Evolutionary conservation across 1,284 basidiomycete species (phyloP).

Genomic region (Fomitopsis betulina): DNA sequence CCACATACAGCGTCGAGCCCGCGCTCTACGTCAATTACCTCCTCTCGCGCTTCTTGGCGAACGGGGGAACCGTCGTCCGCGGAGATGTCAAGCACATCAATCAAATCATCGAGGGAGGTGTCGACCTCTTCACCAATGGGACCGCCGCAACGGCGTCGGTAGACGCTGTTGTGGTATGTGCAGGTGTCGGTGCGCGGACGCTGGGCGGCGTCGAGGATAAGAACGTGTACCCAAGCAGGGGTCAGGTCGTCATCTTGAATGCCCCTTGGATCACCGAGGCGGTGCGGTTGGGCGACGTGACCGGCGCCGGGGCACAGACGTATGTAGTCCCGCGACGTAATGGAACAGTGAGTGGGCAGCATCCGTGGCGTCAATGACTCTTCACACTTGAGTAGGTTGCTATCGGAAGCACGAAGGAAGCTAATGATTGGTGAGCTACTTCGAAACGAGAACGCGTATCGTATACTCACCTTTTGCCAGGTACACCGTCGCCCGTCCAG

Average conservation of each 20-base stretch:
- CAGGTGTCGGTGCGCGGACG: not conserved
- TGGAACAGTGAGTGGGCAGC: conserved; percentile 50
- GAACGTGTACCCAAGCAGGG: not conserved
- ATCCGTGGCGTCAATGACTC: not conserved
- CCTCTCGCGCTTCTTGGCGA: not conserved
- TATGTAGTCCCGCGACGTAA: conserved; percentile 65
- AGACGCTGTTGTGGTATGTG: not conserved
- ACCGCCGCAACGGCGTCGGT: not conserved
- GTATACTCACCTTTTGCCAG: conserved; percentile 22
- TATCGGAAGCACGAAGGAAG: conserved; percentile 58
- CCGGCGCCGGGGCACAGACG: conserved; percentile 24
- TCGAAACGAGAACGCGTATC: not conserved
- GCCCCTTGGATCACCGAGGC: not conserved
- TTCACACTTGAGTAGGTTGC: conserved; percentile 39
- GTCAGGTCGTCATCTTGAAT: not conserved
- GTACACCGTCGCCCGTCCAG: conserved; percentile 53
- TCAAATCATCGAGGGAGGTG: not conserved
- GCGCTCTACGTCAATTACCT: not conserved
- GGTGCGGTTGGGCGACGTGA: not conserved
- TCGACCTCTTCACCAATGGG: not conserved
- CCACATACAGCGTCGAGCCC: not conserved
- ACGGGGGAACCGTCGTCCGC: not conserved
- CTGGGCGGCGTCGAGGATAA: not conserved
- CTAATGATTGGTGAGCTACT: conserved; percentile 57
- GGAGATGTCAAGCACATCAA: not conserved